Evolutionary conservation across 805 yeast genomes (phyloP), one percentile per base, ranked within the genome.

Genomic region (Yamadazyma ubonensis): DNA sequence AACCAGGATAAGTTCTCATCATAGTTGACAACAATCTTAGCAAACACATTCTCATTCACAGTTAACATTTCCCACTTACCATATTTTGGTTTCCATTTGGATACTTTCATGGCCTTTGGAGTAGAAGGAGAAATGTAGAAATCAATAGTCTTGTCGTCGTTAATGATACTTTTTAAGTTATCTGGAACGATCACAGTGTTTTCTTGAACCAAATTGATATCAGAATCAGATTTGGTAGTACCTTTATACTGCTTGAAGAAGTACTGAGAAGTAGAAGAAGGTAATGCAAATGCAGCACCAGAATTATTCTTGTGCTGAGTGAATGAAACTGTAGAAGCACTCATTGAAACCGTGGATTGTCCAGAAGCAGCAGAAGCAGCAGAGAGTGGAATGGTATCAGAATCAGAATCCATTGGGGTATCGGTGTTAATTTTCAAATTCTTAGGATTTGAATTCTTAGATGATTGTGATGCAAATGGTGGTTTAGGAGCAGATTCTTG

Each of bases 31-130:
- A 57, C 71, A n/a, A 69, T 57, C 45, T 67, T 68, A 27, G 63
- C 39, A 44, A 67, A 69, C 2, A 69, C 43, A 21, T 51, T 59
- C 26, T 66, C 70, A 38, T 53, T 58, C 8, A 60, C 49, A 0
- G 73, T 67, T 34, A 69, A 39, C 69, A 69, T 60, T 48, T 69
- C 73, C 73, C 73, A 69, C 41, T 67, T 67, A 2, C 73, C 75
- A 30, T 55, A 61, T 25, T 59, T 59, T 27, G 56, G 50, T 44
- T 65, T 69, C 75, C 75, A 69, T 43, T 59, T 63, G 11, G 73
- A 69, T 8, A 69, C 57, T 35, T 64, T 67, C 53, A 69, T 51
- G 5, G 65, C 48, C 43, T 63, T 61, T 5, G 71, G 61, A 2
- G 61, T 19, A 1, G 63, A 42, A 11, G 63, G 60, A 3, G 69